Conservation (phyloP, 2,329 filamentous ascomycete genomes). For the Lecanosticta acicola region DNA sequence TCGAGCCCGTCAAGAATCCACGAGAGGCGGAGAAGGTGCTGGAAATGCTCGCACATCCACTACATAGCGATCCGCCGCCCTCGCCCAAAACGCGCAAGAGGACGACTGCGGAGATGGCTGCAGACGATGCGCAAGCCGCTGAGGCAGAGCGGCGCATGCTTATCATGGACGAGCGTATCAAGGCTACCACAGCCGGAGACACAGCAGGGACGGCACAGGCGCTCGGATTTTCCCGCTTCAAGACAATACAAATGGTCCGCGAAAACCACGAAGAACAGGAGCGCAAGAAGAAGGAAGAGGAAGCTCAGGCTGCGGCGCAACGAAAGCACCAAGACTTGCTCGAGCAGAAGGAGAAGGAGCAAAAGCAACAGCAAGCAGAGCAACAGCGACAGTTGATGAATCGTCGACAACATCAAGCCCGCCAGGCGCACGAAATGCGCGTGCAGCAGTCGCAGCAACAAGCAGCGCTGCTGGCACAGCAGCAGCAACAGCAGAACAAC, state of each 20-base stretch:
- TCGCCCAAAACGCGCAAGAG: conserved; percentile 85
- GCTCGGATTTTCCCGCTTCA: conserved; percentile 89
- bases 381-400: conserved; percentile 32
- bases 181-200: conserved; percentile 62
- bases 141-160: conserved; percentile 91
- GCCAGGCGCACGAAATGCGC: conserved; percentile 30
- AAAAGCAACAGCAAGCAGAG: conserved; percentile 45
- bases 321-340: conserved; percentile 36
- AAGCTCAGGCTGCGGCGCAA: conserved; percentile 45
- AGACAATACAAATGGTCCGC: conserved; percentile 72
- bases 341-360: conserved; percentile 47
- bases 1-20: conserved; percentile 67
- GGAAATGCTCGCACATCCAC: conserved; percentile 66
- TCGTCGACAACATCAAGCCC: conserved; percentile 9
- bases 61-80: conserved; percentile 70
- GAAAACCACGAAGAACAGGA: conserved; percentile 55
- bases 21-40: conserved; percentile 68
- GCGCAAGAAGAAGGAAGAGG: conserved; percentile 53
- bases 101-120: conserved; percentile 88
- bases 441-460: conserved; percentile 17
- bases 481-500: conserved; percentile 36
- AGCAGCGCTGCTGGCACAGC: conserved; percentile 19
- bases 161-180: conserved; percentile 76
- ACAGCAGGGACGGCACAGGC: conserved; percentile 60
- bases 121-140: conserved; percentile 85